These are phyloP conservation scores for Ophiostoma pallidulum DNA, from an alignment of 2,329 filamentous ascomycete genomes.

Conservation along the genomic window DNA sequence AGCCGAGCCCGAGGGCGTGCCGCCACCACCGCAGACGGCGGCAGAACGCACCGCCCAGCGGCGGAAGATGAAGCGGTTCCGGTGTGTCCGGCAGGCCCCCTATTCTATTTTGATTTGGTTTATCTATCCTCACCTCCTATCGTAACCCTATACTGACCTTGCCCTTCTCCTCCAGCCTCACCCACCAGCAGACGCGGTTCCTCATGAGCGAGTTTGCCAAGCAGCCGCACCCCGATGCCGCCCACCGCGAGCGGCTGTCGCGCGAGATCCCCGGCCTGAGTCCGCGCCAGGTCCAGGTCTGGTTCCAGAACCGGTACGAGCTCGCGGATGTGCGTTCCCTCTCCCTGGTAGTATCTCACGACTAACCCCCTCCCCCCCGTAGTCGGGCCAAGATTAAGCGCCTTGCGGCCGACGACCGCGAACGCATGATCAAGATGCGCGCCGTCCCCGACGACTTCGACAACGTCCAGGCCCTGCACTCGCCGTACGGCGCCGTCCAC, in stretches of 20 bases:
- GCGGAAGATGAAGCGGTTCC: constrained; percentile 70
- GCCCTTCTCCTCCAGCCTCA: constrained; percentile 50
- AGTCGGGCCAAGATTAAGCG: constrained; percentile 65
- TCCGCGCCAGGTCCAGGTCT: constrained; percentile 89
- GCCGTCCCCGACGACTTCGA: constrained; percentile 63
- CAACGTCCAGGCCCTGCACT: constrained; percentile 59
- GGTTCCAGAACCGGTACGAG: constrained; percentile 95
- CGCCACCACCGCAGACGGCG: constrained; percentile 37
- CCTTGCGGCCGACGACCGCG: constrained; percentile 58
- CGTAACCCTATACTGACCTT: not conserved
- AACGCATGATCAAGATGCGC: constrained; percentile 63
- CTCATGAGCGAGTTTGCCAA: constrained; percentile 95
- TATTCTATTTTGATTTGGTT: not conserved
- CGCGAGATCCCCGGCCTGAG: constrained; percentile 86
- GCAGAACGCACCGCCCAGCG: constrained; percentile 49
- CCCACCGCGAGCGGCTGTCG: constrained; percentile 77
- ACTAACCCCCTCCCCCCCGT: too few species aligned
- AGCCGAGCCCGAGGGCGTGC: constrained; percentile 31
- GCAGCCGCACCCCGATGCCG: constrained; percentile 87
- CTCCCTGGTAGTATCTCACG: too few species aligned
- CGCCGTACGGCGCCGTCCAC: constrained; percentile 54
- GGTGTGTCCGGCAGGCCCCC: constrained; percentile 37
- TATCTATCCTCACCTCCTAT: too few species aligned
- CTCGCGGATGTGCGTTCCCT: too few species aligned
- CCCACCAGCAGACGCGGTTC: constrained; percentile 94